A percentile compares a stretch with the other conserved stretches of the same genome.
Evolutionary conservation across 2,329 filamentous ascomycete species (phyloP).

Genomic region (Celoporthe dispersa): DNA sequence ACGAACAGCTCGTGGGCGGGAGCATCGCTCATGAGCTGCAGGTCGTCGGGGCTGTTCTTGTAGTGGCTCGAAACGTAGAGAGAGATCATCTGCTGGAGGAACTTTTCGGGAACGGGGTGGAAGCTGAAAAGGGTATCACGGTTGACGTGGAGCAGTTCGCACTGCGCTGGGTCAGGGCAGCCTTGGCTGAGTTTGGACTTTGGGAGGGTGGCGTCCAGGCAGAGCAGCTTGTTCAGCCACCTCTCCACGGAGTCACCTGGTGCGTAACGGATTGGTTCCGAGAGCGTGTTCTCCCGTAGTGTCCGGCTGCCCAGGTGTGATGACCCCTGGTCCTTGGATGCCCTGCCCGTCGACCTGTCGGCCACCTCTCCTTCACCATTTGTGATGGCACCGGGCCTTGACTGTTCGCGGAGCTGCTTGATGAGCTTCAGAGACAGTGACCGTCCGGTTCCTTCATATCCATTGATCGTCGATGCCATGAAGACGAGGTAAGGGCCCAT

Average conservation of each 20-base stretch:
- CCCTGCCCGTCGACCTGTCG: constrained; percentile 78
- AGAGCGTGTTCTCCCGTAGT: constrained; percentile 87
- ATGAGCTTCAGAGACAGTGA: constrained; percentile 96
- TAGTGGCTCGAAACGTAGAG: constrained; percentile 97
- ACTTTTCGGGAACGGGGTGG: constrained; percentile 95
- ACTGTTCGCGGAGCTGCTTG: constrained; percentile 94
- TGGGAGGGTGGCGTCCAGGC: constrained; percentile 88
- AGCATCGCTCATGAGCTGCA: constrained; percentile 98
- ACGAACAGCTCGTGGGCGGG: constrained; percentile 97
- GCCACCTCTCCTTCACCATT: constrained; percentile 68
- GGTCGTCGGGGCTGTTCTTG: constrained; percentile 96
- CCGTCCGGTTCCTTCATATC: constrained; percentile 94
- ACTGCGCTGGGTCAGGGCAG: constrained; percentile 87
- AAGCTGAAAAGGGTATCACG: constrained; percentile 98
- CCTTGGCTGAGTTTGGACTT: constrained; percentile 75
- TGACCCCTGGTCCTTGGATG: constrained; percentile 65
- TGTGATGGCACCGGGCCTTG: constrained; percentile 64
- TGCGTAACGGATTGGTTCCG: constrained; percentile 93
- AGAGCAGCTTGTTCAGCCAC: constrained; percentile 94
- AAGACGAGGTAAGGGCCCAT: constrained; percentile 98
- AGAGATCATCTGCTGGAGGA: constrained; percentile 97
- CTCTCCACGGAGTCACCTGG: constrained; percentile 90
- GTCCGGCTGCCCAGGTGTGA: constrained; percentile 68
- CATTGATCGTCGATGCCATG: constrained; percentile 99
- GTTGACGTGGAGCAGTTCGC: constrained; percentile 92